phyloP scores from a whole-genome alignment of 441 rosid species.

The Populus trichocarpa region DNA sequence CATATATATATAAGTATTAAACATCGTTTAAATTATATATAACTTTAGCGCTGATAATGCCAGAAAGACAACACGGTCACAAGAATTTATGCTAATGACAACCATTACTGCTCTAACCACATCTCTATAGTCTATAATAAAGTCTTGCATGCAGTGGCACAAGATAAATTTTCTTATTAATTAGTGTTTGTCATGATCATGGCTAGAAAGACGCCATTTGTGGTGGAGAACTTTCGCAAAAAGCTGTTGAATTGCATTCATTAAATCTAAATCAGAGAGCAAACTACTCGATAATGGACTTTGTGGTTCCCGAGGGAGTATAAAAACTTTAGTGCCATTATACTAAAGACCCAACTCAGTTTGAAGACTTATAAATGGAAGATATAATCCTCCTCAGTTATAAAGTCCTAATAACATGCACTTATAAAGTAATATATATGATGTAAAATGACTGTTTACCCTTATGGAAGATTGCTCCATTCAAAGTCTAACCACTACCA shows the following conservation, averaged over 20 bases:
- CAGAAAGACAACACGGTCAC: too few species aligned
- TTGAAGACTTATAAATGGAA: neutral
- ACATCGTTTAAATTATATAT: too few species aligned
- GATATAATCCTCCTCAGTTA: too few species aligned
- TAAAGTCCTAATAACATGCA: too few species aligned
- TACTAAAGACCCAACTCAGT: neutral
- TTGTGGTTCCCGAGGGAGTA: too few species aligned
- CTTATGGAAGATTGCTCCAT: neutral
- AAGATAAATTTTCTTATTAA: neutral
- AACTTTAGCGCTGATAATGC: too few species aligned
- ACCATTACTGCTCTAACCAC: too few species aligned
- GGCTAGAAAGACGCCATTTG: neutral
- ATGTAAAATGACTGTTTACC: too few species aligned
- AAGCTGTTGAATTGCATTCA: neutral
- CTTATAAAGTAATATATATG: too few species aligned
- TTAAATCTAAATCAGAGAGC: neutral
- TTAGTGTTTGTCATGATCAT: neutral
- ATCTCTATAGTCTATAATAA: too few species aligned
- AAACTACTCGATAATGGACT: neutral
- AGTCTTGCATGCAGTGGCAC: neutral
- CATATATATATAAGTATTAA: too few species aligned
- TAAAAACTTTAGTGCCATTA: neutral
- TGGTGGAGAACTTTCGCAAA: neutral
- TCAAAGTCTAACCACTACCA: neutral
- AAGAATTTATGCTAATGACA: too few species aligned